Percentiles rank a stretch among this genome's conserved stretches.
phyloP scores from a whole-genome alignment of 208 protist genomes.

The Leishmania amazonensis region DNA sequence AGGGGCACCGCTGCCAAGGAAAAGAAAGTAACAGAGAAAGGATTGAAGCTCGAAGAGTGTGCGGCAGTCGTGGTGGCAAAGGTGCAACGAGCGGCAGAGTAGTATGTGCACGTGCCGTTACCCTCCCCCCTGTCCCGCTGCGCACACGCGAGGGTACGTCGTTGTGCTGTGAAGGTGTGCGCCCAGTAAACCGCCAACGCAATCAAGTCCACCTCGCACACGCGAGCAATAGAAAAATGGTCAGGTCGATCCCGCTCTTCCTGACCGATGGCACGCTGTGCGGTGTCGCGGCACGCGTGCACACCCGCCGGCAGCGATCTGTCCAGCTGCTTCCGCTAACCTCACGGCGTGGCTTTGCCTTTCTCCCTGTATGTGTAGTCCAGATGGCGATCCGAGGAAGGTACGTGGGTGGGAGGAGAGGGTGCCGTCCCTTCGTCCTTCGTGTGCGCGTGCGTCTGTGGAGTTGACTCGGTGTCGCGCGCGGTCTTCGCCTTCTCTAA shows the following conservation, averaged over 20 bases:
- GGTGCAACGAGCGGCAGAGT: background rate
- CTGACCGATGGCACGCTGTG: background rate
- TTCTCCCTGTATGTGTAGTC: background rate
- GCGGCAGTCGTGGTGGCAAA: background rate
- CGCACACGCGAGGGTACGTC: background rate
- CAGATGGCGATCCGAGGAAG: background rate
- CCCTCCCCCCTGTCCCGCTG: background rate
- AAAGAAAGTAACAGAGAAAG: background rate
- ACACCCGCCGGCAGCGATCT: background rate
- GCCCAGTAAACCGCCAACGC: background rate
- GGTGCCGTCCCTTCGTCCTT: background rate
- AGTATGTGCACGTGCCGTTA: background rate
- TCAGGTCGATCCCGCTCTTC: background rate
- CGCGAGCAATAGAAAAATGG: background rate
- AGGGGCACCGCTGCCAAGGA: background rate
- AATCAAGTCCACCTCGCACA: background rate
- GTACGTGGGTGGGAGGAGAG: background rate
- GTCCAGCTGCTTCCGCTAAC: background rate
- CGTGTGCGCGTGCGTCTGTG: slow-evolving; percentile 6
- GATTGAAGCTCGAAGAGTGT: background rate
- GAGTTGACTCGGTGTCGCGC: background rate
- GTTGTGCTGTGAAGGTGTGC: background rate
- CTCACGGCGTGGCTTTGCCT: background rate
- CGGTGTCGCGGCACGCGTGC: background rate
- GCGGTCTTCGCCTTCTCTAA: background rate